Base-by-base conservation (phyloP, 148 eudicot genomes). In the Chenopodium formosanum region DNA sequence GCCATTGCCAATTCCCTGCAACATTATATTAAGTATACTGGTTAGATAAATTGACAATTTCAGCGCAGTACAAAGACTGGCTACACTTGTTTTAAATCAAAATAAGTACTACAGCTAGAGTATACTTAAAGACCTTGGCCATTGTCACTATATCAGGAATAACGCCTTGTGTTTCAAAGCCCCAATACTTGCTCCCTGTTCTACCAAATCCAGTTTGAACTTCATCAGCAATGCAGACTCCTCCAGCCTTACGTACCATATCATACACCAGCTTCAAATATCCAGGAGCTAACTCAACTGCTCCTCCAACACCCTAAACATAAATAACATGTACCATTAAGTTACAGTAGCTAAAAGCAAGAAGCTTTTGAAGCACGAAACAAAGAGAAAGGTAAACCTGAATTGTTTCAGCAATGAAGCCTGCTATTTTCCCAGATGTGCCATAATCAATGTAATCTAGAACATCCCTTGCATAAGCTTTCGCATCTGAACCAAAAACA, bases 191-290 rank as follows among this genome's bases (percentile, higher is more conserved):
- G 76, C 93, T 91, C 79, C 98, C 97, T 9, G 98, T 92, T 47
- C 97, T 93, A 79, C 97, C 98, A 87, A 94, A 94, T 80, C 98
- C 98, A 56, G 95, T 91, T 89, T 94, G 98, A 40, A 94, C 98
- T 84, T 94, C 98, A 83, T 94, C 97, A 60, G 98, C 98, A 68
- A 94, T 92, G 80, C 98, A 94, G 52, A 94, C 93, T 44, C 97
- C 98, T 80, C 98, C 97, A 85, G 98, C 97, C 79, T 90, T 94
- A 69, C 86, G 98, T 64, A 96, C 95, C 74, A 90, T 90, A 73
- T 94, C 98, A 76, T 96, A 96, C 50, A 91, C 99, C 84, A 78
- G 65, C 82, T 88, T 91, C 85, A 96, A 82, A 85, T 94, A 96
- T 73, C 99, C 99, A 29, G 99, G 95, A 32, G 98, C 95, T 82